Evolutionary conservation across 805 yeast genomes (phyloP).

Genomic region (Spathaspora passalidarum): DNA sequence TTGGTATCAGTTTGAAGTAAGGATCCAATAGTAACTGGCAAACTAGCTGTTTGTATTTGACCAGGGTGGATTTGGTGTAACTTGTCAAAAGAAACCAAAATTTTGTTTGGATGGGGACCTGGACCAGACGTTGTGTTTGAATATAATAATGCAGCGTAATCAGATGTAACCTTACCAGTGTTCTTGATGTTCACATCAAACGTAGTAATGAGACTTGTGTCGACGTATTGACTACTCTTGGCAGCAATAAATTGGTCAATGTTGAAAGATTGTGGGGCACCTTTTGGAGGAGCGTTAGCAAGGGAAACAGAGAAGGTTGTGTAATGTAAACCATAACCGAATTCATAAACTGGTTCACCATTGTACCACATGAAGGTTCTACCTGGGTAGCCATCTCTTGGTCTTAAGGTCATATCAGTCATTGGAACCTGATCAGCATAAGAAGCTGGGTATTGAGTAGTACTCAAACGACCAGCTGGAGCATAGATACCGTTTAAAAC

Average conservation of each 20-base stretch:
- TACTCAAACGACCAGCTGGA: constrained; percentile 9
- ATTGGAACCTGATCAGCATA: constrained; percentile 6
- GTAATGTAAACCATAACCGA: constrained; percentile 10
- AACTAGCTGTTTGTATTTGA: constrained; percentile 2
- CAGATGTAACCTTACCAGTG: constrained; percentile 6
- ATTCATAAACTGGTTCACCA: constrained; percentile 9
- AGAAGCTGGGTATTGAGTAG: constrained; percentile 7
- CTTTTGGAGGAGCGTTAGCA: not conserved
- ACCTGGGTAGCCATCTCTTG: constrained; percentile 7
- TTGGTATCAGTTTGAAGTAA: constrained; percentile 2
- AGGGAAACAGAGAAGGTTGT: constrained; percentile 7
- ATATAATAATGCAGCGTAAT: constrained; percentile 6
- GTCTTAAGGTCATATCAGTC: constrained; percentile 8
- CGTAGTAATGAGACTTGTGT: not conserved
- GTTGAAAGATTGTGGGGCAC: not conserved
- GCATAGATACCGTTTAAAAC: constrained; percentile 4
- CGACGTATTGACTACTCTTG: constrained; percentile 1
- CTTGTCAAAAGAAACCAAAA: constrained; percentile 2
- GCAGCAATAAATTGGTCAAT: not conserved
- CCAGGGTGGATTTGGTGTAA: constrained; percentile 5
- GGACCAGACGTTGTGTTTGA: constrained; percentile 4
- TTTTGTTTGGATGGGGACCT: constrained; percentile 6
- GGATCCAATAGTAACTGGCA: constrained; percentile 6
- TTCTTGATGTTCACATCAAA: constrained; percentile 2
- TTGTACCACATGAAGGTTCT: constrained; percentile 9